Evolutionary conservation across 2,329 filamentous ascomycete species (phyloP).

Genomic region (Didymosphaeria variabile): DNA sequence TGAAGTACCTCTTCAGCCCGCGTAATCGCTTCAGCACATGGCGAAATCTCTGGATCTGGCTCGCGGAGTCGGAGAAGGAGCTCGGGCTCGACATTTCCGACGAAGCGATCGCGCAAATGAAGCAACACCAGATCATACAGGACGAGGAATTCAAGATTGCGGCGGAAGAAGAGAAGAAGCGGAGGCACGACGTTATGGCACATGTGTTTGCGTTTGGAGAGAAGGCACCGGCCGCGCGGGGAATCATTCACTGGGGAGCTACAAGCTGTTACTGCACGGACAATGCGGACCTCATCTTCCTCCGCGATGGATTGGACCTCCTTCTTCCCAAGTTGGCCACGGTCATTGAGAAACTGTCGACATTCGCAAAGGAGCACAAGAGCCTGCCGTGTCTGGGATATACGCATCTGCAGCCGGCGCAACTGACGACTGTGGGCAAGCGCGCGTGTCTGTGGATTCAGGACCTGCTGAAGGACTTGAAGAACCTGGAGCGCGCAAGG

Average conservation of each 20-base stretch:
- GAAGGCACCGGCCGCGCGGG: constrained; percentile 78
- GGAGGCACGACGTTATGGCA: constrained; percentile 74
- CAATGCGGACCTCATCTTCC: constrained; percentile 80
- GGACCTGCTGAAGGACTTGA: constrained; percentile 78
- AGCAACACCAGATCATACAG: constrained; percentile 54
- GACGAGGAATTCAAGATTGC: constrained; percentile 59
- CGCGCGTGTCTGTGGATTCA: constrained; percentile 78
- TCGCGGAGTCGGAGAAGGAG: constrained; percentile 83
- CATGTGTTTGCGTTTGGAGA: constrained; percentile 77
- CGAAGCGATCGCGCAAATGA: constrained; percentile 63
- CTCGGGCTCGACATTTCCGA: constrained; percentile 79
- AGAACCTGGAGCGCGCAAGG: constrained; percentile 74
- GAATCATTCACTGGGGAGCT: constrained; percentile 78
- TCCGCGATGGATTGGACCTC: constrained; percentile 78
- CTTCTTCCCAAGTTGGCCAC: constrained; percentile 80
- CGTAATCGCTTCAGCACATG: constrained; percentile 79
- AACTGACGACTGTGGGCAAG: constrained; percentile 73
- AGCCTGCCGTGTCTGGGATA: constrained; percentile 76
- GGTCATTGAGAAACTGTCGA: constrained; percentile 76
- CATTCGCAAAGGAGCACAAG: constrained; percentile 79
- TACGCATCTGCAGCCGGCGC: constrained; percentile 75
- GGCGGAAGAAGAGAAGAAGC: constrained; percentile 59
- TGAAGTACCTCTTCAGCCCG: constrained; percentile 77
- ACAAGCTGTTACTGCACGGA: constrained; percentile 74
- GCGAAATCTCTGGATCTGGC: constrained; percentile 85